Evolutionary conservation across 768 basidiomycete genomes (phyloP), one percentile per base, ranked within the genome.

Genomic region (Guyanaporus albipodus): DNA sequence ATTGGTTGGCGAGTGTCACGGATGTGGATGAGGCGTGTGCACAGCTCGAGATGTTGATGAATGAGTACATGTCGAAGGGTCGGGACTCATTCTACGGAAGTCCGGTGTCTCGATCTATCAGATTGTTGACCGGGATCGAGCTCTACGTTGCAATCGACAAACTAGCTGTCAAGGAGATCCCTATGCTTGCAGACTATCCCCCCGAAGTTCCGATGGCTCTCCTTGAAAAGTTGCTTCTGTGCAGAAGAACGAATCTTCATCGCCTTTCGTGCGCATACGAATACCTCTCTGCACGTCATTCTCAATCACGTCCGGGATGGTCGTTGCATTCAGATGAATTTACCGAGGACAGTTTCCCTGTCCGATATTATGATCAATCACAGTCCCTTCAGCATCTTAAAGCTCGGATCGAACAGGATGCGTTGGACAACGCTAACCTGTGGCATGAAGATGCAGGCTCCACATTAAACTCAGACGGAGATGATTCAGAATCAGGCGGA

Each of bases 81-180:
- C 73, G 72, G 38, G 39, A 45, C 10, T 48, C 50, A 11, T n/a
- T n/a, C n/a, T n/a, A n/a, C n/a, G n/a, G n/a, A n/a, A 72, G 66
- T 39, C 68, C 73, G 7, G 72, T 74, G 44, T 33, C 49, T 12
- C 33, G 50, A 6, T 67, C 66, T 9, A 44, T 70, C 9, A 72
- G 77, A 66, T 53, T 77, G 29, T 58, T 79, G 35, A 71, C 71
- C 6, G 46, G 72, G 23, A 55, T 77, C 21, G 69, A 74, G 22
- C 60, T 79, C 15, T 79, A 77, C 78, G 60, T 73, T 0, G 73
- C 69, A 0, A 59, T 78, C 9, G 77, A 79, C 51, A 63, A 49
- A n/a, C 23, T 72, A 9, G 64, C 55, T 2, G 53, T 70, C 15
- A 23, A 37, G 8, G 57, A 63, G 18, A 56, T 60, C 29, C 71